Conservation (phyloP, 1,139 yeast genomes). For the Yamadazyma triangularis region DNA sequence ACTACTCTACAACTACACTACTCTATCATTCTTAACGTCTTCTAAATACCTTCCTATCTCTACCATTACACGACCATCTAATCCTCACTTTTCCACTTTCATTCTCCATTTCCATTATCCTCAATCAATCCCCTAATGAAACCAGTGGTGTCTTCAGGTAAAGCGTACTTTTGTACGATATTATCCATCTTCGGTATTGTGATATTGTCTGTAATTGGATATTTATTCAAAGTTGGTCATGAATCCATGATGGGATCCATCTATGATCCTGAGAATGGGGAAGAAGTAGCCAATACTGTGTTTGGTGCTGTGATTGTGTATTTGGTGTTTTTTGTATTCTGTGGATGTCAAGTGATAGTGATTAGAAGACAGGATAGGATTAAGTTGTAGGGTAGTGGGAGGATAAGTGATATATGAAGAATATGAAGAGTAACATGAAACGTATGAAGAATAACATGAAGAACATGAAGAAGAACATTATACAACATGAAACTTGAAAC, state of each 20-base stretch:
- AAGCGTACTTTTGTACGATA: conserved; percentile 94
- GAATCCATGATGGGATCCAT: conserved; percentile 92
- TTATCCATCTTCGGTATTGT: conserved; percentile 88
- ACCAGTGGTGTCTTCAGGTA: conserved; percentile 49
- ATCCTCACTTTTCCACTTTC: no score
- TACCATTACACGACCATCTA: no score
- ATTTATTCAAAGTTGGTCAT: conserved; percentile 72
- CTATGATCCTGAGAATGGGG: conserved; percentile 87
- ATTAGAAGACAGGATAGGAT: conserved; percentile 61
- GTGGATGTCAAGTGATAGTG: conserved; percentile 76
- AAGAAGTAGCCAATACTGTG: conserved; percentile 87
- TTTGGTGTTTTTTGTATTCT: conserved; percentile 72
- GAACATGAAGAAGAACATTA: no score
- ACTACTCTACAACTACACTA: no score
- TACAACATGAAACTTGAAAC: no score
- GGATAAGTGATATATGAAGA: no score
- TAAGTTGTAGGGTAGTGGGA: conserved; percentile 24
- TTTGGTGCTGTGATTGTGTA: conserved; percentile 88
- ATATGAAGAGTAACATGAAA: no score
- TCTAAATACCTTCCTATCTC: no score
- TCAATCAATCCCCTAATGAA: conserved; percentile 19
- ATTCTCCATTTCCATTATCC: no score
- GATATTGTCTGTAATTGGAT: conserved; percentile 79
- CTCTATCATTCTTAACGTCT: no score
- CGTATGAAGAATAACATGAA: no score